Conservation (phyloP, 2,329 filamentous ascomycete species). For the Fusarium pseudograminearum region DNA sequence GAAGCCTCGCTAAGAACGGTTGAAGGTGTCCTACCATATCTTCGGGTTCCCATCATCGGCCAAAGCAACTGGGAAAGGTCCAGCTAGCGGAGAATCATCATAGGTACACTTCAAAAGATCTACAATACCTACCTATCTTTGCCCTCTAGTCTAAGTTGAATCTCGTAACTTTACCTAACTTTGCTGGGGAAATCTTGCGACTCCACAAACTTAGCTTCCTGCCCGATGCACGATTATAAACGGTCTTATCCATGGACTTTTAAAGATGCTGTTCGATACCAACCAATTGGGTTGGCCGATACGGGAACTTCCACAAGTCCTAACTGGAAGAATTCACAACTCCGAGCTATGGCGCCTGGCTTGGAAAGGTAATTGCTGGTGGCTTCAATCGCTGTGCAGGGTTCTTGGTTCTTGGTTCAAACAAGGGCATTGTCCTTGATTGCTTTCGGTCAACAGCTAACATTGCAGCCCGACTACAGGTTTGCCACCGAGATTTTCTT, state of each 20-base stretch:
- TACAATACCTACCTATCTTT: conserved; percentile 8
- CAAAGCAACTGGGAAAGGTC: conserved; percentile 22
- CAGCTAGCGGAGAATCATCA: conserved; percentile 12
- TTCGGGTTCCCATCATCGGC: conserved; percentile 37
- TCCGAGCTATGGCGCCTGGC: conserved; percentile 15
- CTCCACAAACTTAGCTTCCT: conserved; percentile 17
- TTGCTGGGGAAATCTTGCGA: conserved; percentile 6
- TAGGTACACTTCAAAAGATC: conserved; percentile 20
- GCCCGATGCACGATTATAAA: conserved; percentile 25
- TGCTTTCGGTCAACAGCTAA: neutral
- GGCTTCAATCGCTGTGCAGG: conserved; percentile 1
- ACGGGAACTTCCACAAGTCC: neutral
- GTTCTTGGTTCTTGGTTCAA: neutral
- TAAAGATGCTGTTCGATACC: neutral
- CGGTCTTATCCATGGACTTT: neutral
- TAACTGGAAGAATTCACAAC: conserved; percentile 16
- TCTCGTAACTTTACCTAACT: conserved; percentile 7
- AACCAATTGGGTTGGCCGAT: neutral
- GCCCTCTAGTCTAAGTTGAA: conserved; percentile 5
- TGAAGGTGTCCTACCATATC: conserved; percentile 32
- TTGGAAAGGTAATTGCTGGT: conserved; percentile 5
- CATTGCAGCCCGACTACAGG: neutral
- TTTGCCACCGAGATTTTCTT: conserved; percentile 11
- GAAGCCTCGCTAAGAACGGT: conserved; percentile 19
- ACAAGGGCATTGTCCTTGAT: conserved; percentile 6